These are phyloP conservation scores for Saturnispora mendoncae DNA, from an alignment of 805 yeast genomes.

Conservation along the genomic window DNA sequence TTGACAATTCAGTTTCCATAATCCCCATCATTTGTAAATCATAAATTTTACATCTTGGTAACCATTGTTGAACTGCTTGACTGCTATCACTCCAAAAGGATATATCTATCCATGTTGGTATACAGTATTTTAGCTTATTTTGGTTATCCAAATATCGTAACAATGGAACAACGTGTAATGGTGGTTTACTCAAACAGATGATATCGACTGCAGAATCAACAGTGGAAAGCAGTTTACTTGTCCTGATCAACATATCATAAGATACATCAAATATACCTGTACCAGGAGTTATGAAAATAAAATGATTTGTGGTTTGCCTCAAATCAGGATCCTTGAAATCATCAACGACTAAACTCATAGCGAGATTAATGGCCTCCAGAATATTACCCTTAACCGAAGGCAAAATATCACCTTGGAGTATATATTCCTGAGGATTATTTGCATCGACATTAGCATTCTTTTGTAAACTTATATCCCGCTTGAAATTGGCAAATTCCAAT, in stretches of 20 bases:
- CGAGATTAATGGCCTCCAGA: slow-evolving; percentile 78
- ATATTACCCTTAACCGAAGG: slow-evolving; percentile 89
- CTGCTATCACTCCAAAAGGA: slow-evolving; percentile 73
- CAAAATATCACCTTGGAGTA: slow-evolving; percentile 53
- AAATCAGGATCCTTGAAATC: slow-evolving; percentile 79
- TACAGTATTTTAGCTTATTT: slow-evolving; percentile 53
- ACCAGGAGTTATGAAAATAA: slow-evolving; percentile 82
- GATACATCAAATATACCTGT: slow-evolving; percentile 92
- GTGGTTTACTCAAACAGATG: slow-evolving; percentile 82
- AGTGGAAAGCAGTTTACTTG: slow-evolving; percentile 65
- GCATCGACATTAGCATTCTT: slow-evolving; percentile 29
- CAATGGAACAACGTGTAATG: slow-evolving; percentile 85
- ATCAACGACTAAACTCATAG: slow-evolving; percentile 66
- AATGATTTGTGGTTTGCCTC: slow-evolving; percentile 85
- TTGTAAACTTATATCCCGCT: slow-evolving; percentile 58
- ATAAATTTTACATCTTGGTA: slow-evolving; percentile 90
- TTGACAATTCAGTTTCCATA: slow-evolving; percentile 80
- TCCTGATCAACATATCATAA: slow-evolving; percentile 60
- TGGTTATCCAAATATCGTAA: slow-evolving; percentile 58
- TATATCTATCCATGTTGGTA: slow-evolving; percentile 93
- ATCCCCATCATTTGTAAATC: slow-evolving; percentile 98
- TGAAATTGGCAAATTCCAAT: slow-evolving; percentile 75
- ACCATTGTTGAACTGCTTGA: slow-evolving; percentile 54
- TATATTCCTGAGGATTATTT: slow-evolving; percentile 27
- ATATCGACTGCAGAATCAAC: slow-evolving; percentile 85